phyloP scores from a whole-genome alignment of 2,329 filamentous ascomycete genomes.

The Colletotrichum cereale region DNA sequence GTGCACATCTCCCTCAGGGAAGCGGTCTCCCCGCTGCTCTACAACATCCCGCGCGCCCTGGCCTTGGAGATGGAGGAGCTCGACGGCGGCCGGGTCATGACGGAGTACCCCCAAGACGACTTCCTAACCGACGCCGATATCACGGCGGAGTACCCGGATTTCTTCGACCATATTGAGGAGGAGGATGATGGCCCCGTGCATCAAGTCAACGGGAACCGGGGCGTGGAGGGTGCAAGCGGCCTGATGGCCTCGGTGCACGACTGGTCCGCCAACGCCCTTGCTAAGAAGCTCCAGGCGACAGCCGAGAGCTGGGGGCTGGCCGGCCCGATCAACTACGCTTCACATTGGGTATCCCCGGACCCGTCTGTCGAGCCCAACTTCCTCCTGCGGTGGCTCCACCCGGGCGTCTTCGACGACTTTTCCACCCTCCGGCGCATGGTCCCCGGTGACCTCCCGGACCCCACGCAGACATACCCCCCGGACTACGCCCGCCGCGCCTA shows the following conservation, averaged over 20 bases:
- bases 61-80: slow-evolving; percentile 65
- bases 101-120: slow-evolving; percentile 17
- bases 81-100: background rate
- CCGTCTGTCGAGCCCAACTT: slow-evolving; percentile 58
- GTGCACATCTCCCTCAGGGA: slow-evolving; percentile 80
- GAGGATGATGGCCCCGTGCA: slow-evolving; percentile 43
- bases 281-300: slow-evolving; percentile 48
- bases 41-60: slow-evolving; percentile 83
- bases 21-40: slow-evolving; percentile 81
- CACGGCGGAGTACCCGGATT: slow-evolving; percentile 26
- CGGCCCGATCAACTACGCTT: slow-evolving; percentile 45
- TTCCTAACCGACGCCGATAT: slow-evolving; percentile 33
- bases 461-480: slow-evolving; percentile 59
- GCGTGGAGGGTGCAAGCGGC: slow-evolving; percentile 54
- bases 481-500: slow-evolving; percentile 76
- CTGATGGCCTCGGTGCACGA: slow-evolving; percentile 49
- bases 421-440: slow-evolving; percentile 50
- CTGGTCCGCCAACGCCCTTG: slow-evolving; percentile 54
- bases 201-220: slow-evolving; percentile 47
- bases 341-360: slow-evolving; percentile 46
- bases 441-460: slow-evolving; percentile 44
- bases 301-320: slow-evolving; percentile 47
- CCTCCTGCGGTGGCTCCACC: slow-evolving; percentile 78
- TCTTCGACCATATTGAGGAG: slow-evolving; percentile 43
- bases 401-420: slow-evolving; percentile 82